These are phyloP conservation scores for Murraya koenigii DNA, from an alignment of 345 rosid genomes.

Conservation along the genomic window DNA sequence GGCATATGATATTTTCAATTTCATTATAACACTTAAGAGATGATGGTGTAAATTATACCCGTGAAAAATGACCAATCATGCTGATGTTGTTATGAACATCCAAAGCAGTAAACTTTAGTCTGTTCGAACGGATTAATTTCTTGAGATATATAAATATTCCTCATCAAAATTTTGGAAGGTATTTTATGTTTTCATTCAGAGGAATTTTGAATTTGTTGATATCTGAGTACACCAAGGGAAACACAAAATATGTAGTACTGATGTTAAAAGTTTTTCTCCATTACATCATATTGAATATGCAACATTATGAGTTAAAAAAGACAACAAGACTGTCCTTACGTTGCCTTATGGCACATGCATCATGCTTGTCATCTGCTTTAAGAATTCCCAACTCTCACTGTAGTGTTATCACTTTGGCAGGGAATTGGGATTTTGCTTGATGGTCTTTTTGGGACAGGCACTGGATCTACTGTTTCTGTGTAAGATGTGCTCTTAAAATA, in stretches of 20 bases:
- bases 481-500: conserved; percentile 34
- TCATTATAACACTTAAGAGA: neutral
- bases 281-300: no score
- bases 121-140: neutral
- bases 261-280: neutral
- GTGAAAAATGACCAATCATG: neutral
- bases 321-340: neutral
- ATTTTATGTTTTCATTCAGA: no score
- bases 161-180: neutral
- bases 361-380: no score
- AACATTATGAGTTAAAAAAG: neutral
- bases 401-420: conserved; percentile 32
- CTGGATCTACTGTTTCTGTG: conserved; percentile 94
- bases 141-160: neutral
- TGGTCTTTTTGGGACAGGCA: conserved; percentile 93
- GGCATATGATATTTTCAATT: neutral
- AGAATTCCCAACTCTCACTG: neutral
- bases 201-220: neutral
- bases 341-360: neutral
- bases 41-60: neutral
- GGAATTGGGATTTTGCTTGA: conserved; percentile 89
- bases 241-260: neutral
- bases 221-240: neutral
- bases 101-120: neutral
- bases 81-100: neutral